These are phyloP conservation scores for Zymoseptoria passerinii DNA, from an alignment of 2,329 filamentous ascomycete species.

Conservation along the genomic window DNA sequence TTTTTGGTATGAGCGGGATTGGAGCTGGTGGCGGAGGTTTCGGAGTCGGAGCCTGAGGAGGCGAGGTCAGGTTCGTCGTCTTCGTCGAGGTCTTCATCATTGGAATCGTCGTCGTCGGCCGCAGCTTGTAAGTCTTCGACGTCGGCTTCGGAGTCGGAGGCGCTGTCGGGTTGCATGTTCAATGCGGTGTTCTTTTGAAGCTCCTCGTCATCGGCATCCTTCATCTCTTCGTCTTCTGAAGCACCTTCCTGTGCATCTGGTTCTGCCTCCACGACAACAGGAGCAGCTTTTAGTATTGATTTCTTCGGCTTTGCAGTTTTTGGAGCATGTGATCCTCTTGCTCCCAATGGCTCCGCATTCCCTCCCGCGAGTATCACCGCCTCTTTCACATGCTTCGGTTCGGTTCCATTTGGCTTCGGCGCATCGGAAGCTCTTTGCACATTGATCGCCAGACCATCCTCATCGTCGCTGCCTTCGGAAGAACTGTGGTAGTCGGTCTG, in stretches of 20 bases:
- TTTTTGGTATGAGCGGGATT: slow-evolving; percentile 42
- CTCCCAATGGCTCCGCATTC: slow-evolving; percentile 7
- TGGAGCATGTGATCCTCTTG: slow-evolving; percentile 2
- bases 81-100: slow-evolving; percentile 32
- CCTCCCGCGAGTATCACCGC: slow-evolving; percentile 6
- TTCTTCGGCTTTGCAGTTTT: slow-evolving; percentile 15
- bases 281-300: slow-evolving; percentile 4
- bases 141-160: slow-evolving; percentile 8
- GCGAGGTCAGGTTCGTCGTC: slow-evolving; percentile 33
- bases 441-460: slow-evolving; percentile 1
- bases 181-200: slow-evolving; percentile 15
- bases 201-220: slow-evolving; percentile 8
- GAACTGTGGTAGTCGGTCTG: slow-evolving; percentile 58
- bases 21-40: slow-evolving; percentile 25
- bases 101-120: slow-evolving; percentile 32
- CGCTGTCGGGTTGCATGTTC: slow-evolving; percentile 12
- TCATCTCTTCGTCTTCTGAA: slow-evolving; percentile 8
- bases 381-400: slow-evolving; percentile 11
- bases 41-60: slow-evolving; percentile 26
- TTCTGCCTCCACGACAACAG: slow-evolving; percentile 6
- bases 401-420: slow-evolving; percentile 9
- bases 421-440: slow-evolving; percentile 20
- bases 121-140: slow-evolving; percentile 31
- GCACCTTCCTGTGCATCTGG: not conserved
- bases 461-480: slow-evolving; percentile 46